Evolutionary conservation across 495 filamentous ascomycete species (phyloP), one percentile per base, ranked within the genome.

Genomic region (Hyphodiscus hymeniophilus): DNA sequence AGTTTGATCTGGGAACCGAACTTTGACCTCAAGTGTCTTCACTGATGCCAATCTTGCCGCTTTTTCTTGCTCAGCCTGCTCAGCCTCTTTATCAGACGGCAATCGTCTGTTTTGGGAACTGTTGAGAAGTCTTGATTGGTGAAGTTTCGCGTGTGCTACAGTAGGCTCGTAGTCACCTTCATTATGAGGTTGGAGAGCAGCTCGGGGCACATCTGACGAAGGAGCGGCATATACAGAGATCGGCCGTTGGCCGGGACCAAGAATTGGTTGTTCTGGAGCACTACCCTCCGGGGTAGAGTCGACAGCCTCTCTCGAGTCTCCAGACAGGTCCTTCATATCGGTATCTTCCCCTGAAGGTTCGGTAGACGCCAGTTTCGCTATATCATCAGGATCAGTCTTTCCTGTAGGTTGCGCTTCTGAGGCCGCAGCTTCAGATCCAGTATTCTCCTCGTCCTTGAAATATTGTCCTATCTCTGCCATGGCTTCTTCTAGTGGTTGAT

Each of bases 1-100:
- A 45, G 76, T 81, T 55, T 87, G 81, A 61, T 96, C 89, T 1
- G 92, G 90, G 52, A 95, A 89, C 18, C 91, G 84, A 44, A 97
- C 70, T 50, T 85, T 89, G 46, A 98, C 74, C 33, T 79, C 70
- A 33, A 95, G 79, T 35, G 76, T 70, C 30, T 74, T 81, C 46
- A 89, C 69, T 16, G 72, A 73, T 26, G 80, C 78, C 11, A 84
- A 71, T 42, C 65, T 75, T 28, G 81, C 77, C 23, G 76, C 74
- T 30, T 81, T 77, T 15, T 64, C 78, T 0, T 66, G 65, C 34
- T 75, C 79, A 38, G 71, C 72, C 28, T 71, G 72, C 24, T 74
- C 79, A 40, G 82, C 65, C 55, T 89, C 84, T 16, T 69, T 72
- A 52, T 89, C 83, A 7, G 82, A 85, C 3, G 72, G 73, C 6